Conservation (phyloP, 805 yeast species). For the Brettanomyces sp. region DNA sequence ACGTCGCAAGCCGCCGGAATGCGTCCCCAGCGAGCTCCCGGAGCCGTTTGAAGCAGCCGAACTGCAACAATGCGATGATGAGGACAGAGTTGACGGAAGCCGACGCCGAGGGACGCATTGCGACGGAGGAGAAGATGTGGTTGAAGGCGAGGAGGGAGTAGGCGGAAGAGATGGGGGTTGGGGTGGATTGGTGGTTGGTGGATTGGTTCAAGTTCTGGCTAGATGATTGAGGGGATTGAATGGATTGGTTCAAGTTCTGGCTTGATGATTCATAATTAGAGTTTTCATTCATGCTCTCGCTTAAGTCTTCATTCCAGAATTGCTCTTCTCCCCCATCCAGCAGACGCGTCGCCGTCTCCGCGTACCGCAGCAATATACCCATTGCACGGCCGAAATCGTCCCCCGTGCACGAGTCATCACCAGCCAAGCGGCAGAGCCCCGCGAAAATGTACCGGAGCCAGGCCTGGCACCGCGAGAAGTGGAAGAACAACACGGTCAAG, state of each 20-base stretch:
- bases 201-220: neutral
- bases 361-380: conserved; percentile 15
- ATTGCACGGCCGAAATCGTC: conserved; percentile 5
- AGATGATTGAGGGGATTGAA: neutral
- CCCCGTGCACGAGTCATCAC: conserved; percentile 24
- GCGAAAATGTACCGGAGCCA: conserved; percentile 26
- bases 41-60: conserved; percentile 34
- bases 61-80: conserved; percentile 41
- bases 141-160: conserved; percentile 13
- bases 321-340: too few relatives aligned
- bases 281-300: too few relatives aligned
- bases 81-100: conserved; percentile 30
- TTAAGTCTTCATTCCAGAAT: too few relatives aligned
- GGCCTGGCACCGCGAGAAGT: conserved; percentile 38
- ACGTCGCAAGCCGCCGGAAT: conserved; percentile 14
- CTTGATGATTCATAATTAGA: too few relatives aligned
- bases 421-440: conserved; percentile 19
- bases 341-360: conserved; percentile 4
- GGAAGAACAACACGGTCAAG: conserved; percentile 44
- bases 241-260: conserved; percentile 1
- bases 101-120: conserved; percentile 15
- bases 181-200: too few relatives aligned
- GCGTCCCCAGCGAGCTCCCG: conserved; percentile 19
- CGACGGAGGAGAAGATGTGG: conserved; percentile 16
- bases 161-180: neutral